A percentile compares a stretch with the other conserved stretches of the same genome.
Evolutionary conservation across 1,284 basidiomycete species (phyloP).

Genomic region (Ustilago esculenta): DNA sequence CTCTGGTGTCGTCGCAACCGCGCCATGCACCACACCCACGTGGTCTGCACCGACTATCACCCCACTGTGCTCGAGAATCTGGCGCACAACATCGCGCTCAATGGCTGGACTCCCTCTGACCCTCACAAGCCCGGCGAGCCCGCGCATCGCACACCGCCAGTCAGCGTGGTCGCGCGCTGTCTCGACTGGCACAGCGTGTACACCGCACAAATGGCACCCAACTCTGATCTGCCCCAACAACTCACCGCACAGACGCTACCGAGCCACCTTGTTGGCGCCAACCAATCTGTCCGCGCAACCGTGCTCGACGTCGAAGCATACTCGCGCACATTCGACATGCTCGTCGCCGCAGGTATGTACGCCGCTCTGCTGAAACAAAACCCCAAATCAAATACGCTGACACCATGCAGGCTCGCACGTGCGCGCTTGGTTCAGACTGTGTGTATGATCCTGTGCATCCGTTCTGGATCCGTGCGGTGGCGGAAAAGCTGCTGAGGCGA

Average conservation of each 20-base stretch:
- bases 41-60: constrained; percentile 58
- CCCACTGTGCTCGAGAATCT: constrained; percentile 58
- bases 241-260: constrained; percentile 54
- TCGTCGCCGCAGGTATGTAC: constrained; percentile 55
- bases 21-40: background rate
- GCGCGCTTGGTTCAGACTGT: constrained; percentile 37
- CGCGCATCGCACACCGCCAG: background rate
- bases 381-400: background rate
- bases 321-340: constrained; percentile 36
- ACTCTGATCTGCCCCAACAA: background rate
- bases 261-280: background rate
- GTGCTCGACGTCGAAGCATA: constrained; percentile 6
- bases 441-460: constrained; percentile 61
- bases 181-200: constrained; percentile 60
- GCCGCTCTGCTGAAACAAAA: no score
- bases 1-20: constrained; percentile 13
- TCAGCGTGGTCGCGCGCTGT: constrained; percentile 17
- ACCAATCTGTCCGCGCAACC: constrained; percentile 2
- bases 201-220: background rate
- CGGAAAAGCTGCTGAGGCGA: constrained; percentile 30
- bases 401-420: background rate
- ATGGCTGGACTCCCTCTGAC: constrained; percentile 17
- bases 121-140: background rate
- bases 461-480: constrained; percentile 58
- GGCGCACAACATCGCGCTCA: constrained; percentile 39